These are phyloP conservation scores for Stylonectria norvegica DNA, from an alignment of 2,329 filamentous ascomycete species.

Conservation along the genomic window DNA sequence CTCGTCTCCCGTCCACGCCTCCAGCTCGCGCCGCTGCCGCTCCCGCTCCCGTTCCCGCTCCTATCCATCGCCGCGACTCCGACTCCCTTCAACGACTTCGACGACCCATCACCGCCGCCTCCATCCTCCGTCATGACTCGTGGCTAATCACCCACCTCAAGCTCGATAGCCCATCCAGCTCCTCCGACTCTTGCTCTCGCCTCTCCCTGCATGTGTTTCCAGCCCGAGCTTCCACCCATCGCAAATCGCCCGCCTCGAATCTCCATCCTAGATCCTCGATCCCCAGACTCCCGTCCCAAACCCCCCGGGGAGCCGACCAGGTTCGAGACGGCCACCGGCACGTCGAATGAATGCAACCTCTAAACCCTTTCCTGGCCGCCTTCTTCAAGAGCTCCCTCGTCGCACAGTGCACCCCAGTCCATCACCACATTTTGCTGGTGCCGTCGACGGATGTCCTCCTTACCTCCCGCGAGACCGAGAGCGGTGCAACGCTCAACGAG, in stretches of 20 bases:
- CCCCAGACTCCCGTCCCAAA: conserved; percentile 14
- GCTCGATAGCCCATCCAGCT: not conserved
- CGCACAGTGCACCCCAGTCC: conserved; percentile 83
- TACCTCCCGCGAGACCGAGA: conserved; percentile 82
- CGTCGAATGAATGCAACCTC: conserved; percentile 75
- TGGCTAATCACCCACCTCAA: not conserved
- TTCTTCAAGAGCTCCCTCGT: conserved; percentile 97
- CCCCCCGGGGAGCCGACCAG: conserved; percentile 27
- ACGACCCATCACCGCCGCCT: not conserved
- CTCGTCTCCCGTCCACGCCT: not conserved
- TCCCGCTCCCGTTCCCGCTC: too few species aligned
- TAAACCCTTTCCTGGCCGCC: conserved; percentile 97
- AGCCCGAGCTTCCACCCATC: conserved; percentile 11
- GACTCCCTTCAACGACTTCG: too few species aligned
- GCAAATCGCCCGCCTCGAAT: conserved; percentile 10
- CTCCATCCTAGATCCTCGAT: conserved; percentile 10
- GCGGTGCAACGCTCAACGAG: conserved; percentile 71
- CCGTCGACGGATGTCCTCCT: conserved; percentile 90
- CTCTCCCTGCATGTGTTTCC: conserved; percentile 25
- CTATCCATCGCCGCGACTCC: too few species aligned
- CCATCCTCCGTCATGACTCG: conserved; percentile 1
- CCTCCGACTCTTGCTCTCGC: not conserved
- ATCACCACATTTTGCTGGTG: conserved; percentile 91
- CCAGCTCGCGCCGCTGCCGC: not conserved
- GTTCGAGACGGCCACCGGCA: conserved; percentile 25